Evolutionary conservation across 331 rosid genomes (phyloP).

Genomic region (Quercus tomentella): DNA sequence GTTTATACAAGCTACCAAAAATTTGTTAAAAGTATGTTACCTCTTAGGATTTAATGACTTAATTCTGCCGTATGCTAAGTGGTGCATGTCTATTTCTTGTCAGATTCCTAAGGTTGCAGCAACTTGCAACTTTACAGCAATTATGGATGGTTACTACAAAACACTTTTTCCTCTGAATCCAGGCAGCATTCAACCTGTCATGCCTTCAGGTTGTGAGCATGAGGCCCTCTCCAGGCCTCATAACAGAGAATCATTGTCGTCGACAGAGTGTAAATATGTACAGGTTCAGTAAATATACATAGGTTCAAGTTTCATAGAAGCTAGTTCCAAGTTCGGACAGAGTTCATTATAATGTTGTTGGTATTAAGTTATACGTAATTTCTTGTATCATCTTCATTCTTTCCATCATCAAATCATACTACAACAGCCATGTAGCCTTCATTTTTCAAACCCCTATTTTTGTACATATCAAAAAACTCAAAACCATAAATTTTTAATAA

Average conservation of each 20-base stretch:
- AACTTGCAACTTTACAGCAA: constrained; percentile 65
- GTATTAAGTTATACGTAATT: neutral
- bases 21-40: neutral
- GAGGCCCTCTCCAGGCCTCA: constrained; percentile 49
- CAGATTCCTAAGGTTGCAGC: constrained; percentile 85
- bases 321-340: neutral
- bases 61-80: neutral
- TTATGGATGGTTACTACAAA: constrained; percentile 86
- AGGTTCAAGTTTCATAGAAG: neutral
- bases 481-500: too few species aligned
- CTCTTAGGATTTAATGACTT: neutral
- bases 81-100: neutral
- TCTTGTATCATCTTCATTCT: neutral
- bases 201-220: constrained; percentile 53
- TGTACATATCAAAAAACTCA: too few species aligned
- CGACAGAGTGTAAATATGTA: neutral
- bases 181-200: constrained; percentile 66
- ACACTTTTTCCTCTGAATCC: constrained; percentile 81
- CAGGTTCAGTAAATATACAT: neutral
- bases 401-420: neutral
- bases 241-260: constrained; percentile 47
- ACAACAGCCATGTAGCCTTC: neutral
- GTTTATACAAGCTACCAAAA: neutral
- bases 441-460: too few species aligned
- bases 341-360: neutral